Percentiles rank a stretch among this genome's conserved stretches.
Evolutionary conservation across 148 eudicot species (phyloP).

Genomic region (Rhododendron ferrugineum): DNA sequence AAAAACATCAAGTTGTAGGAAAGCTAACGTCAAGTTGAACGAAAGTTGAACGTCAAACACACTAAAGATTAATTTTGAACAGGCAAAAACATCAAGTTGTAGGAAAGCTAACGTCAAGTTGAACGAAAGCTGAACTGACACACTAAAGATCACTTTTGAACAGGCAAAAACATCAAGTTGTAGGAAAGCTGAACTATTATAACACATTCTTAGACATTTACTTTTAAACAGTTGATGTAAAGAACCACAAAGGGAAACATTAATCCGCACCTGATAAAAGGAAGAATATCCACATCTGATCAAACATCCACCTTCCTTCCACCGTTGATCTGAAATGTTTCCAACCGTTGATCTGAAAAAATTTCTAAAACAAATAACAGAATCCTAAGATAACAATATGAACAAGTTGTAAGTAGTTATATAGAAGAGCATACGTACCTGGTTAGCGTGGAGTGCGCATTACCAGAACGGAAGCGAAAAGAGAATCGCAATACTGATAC

Average conservation of each 20-base stretch:
- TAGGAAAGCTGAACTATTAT: not conserved
- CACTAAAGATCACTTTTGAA: not conserved
- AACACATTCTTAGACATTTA: not conserved
- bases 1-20: too few relatives aligned
- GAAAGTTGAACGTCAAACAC: too few relatives aligned
- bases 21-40: not conserved
- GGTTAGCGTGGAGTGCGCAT: not conserved
- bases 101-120: not conserved
- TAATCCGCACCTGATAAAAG: not conserved
- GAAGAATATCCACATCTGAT: not conserved
- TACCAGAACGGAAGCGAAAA: not conserved
- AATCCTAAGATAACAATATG: not conserved
- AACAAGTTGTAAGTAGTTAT: not conserved
- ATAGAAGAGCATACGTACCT: not conserved
- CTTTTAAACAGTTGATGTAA: not conserved
- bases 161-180: not conserved
- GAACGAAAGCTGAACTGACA: not conserved
- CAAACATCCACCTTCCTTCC: not conserved
- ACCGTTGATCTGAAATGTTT: not conserved
- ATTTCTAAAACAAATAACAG: not conserved
- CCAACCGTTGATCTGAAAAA: not conserved
- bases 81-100: too few relatives aligned
- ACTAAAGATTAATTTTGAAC: too few relatives aligned
- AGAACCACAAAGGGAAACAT: not conserved
- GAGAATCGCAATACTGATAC: not conserved